Conservation (phyloP, 2,329 filamentous ascomycete species). For the Colletotrichum limetticola region DNA sequence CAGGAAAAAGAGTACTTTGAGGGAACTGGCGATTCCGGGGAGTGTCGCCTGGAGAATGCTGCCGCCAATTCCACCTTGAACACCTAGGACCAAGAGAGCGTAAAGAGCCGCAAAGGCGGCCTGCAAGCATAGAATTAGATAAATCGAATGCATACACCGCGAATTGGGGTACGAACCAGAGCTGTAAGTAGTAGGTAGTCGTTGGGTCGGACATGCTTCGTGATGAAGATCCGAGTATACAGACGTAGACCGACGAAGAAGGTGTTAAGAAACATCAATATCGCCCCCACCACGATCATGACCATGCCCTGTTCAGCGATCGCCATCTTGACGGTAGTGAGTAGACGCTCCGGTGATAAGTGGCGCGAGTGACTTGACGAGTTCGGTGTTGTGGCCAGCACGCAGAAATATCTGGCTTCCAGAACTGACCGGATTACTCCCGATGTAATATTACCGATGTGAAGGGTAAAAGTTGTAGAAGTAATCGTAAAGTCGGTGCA, state of each 20-base stretch:
- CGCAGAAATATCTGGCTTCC: neutral
- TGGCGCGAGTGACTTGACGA: neutral
- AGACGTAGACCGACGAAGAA: conserved; percentile 19
- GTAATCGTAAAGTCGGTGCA: too few relatives aligned
- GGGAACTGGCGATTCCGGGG: neutral
- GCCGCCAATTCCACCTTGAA: conserved; percentile 22
- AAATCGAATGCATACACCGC: neutral
- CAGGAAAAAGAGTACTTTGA: conserved; percentile 23
- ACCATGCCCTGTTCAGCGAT: neutral
- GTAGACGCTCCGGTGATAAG: neutral
- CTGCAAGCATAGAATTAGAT: neutral
- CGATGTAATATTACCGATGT: neutral
- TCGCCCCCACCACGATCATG: conserved; percentile 12
- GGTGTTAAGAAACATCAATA: conserved; percentile 18
- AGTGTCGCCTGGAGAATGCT: neutral
- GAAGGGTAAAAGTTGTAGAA: neutral
- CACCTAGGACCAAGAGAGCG: conserved; percentile 4
- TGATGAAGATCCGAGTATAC: conserved; percentile 17
- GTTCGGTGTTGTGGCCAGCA: neutral
- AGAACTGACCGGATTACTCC: neutral
- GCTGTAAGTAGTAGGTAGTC: conserved; percentile 8
- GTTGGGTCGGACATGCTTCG: neutral
- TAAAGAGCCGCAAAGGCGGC: conserved; percentile 20
- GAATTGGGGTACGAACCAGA: neutral
- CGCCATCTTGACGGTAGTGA: neutral